Evolutionary conservation across 1,284 basidiomycete genomes (phyloP).

Genomic region (Leucoagaricus sp.): DNA sequence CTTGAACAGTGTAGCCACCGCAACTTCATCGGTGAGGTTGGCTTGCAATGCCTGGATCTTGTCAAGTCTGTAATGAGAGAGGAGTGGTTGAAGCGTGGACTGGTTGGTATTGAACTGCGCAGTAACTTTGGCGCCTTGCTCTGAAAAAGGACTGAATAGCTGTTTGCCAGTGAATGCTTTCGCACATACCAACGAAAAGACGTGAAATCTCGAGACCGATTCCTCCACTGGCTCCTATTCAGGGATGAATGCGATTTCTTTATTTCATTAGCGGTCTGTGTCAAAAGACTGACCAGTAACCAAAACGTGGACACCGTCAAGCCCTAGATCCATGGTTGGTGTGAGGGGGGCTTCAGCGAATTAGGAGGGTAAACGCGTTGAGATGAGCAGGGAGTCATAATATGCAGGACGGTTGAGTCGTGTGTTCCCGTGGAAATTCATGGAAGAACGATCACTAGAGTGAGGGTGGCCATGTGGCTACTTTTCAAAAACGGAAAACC

Average conservation of each 20-base stretch:
- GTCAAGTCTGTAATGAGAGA: slow-evolving; percentile 34
- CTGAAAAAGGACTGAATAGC: slow-evolving; percentile 31
- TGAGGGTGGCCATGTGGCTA: too few species aligned
- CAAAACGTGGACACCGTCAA: slow-evolving; percentile 42
- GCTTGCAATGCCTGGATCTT: slow-evolving; percentile 51
- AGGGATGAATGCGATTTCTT: not conserved
- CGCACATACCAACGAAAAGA: slow-evolving; percentile 56
- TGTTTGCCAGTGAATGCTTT: slow-evolving; percentile 11
- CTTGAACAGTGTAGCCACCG: slow-evolving; percentile 49
- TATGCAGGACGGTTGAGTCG: not conserved
- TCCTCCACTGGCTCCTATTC: slow-evolving; percentile 62
- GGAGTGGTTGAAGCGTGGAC: slow-evolving; percentile 45
- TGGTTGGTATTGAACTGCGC: slow-evolving; percentile 70
- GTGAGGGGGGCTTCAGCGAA: not conserved
- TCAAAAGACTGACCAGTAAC: slow-evolving; percentile 44
- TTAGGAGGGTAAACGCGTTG: not conserved
- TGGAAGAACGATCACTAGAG: too few species aligned
- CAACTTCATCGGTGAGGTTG: slow-evolving; percentile 57
- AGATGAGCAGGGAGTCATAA: not conserved
- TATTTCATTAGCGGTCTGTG: not conserved
- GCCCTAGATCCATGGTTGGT: slow-evolving; percentile 35
- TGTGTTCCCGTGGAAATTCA: too few species aligned
- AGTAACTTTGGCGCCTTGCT: slow-evolving; percentile 69
- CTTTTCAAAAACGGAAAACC: too few species aligned
- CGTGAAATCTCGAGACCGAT: slow-evolving; percentile 62